Base-by-base conservation (phyloP, 345 rosid species). In the Toxicodendron radicans region DNA sequence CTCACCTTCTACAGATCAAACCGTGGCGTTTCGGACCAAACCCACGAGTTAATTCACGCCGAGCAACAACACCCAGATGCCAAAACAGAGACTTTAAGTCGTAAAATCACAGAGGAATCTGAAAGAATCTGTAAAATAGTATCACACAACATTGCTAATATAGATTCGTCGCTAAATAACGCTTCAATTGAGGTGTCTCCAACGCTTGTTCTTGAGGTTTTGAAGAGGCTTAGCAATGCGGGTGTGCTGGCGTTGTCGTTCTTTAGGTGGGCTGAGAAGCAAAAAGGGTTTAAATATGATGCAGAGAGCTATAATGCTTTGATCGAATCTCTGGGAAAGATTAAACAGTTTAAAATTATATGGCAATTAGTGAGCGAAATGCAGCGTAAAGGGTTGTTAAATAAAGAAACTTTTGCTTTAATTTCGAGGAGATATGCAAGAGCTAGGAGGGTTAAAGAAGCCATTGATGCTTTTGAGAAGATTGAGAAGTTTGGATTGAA, bases 241-340 rank as follows among this genome's bases (percentile, higher is more conserved):
- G 97, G 97, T 20, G 82, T 78, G 52, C 78, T 90, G 1, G 95
- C 97, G 4, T 77, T 88, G 52, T 88, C 91, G 17, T 89, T 94
- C 68, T 92, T 90, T 75, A 81, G 78, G 73, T 90, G 94, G 93
- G 90, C 95, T 63, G 97, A 92, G 87, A 90, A 80, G 75, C 92
- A 84, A 76, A 76, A 80, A 35, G 89, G 89, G 71, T 95, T 86
- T 66, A 72, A 83, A 70, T 73, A 91, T 8, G 7, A 38, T 38
- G 43, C 43, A 4, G 81, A 86, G 18, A 91, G 84, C 81, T 95
- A 92, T 84, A 89, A 92, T 48, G 88, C 83, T 2, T 62, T 91
- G 79, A 89, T 95, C 68, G 97, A 91, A 30, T 83, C 97, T 35
- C 83, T 91, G 51, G 97, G 43, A 7, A 95, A 92, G 84, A 88